Conservation (phyloP, 148 eudicot species). For the Fagopyrum esculentum region DNA sequence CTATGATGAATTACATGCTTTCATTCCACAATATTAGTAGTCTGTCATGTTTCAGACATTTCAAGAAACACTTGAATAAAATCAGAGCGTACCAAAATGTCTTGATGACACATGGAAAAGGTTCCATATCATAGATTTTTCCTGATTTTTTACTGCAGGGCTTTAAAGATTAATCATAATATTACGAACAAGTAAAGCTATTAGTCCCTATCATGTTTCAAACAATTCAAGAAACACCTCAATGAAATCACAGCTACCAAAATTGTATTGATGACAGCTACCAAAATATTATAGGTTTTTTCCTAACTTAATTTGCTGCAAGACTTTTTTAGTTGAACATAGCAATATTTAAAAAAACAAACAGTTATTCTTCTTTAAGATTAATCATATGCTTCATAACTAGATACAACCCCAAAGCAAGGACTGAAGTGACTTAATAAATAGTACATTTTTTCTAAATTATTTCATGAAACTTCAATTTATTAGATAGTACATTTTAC, state of each 20-base stretch:
- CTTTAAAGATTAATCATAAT: too few species aligned
- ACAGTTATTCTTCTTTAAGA: not conserved
- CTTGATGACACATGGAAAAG: not conserved
- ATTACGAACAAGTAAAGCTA: too few species aligned
- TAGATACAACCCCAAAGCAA: not conserved
- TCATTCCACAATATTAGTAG: not conserved
- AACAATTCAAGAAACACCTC: not conserved
- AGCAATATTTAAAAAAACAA: not conserved
- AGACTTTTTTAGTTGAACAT: not conserved
- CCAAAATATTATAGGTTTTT: not conserved
- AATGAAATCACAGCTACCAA: not conserved
- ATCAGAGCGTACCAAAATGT: not conserved
- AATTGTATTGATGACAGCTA: not conserved
- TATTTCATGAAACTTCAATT: not conserved
- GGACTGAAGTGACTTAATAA: not conserved
- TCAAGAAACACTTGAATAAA: not conserved
- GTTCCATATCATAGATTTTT: not conserved
- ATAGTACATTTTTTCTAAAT: not conserved
- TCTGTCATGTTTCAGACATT: not conserved
- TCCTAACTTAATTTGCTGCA: not conserved
- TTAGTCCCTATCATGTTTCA: not conserved
- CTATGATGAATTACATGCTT: not conserved
- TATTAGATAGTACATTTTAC: not conserved
- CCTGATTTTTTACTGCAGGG: not conserved
- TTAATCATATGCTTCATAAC: not conserved